These are phyloP conservation scores for Artemisia annua DNA, from an alignment of 129 eudicot genomes.

Conservation along the genomic window DNA sequence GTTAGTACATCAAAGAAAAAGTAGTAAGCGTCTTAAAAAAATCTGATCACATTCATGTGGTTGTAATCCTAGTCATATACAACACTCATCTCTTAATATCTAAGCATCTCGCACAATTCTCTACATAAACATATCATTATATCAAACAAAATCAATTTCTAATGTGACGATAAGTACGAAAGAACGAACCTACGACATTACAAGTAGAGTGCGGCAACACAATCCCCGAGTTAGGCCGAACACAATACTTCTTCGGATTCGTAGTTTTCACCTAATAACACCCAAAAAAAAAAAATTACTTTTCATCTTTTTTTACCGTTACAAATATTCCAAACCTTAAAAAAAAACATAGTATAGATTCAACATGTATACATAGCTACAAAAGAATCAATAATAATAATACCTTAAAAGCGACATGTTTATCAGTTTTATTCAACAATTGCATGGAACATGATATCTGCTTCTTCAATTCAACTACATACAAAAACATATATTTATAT, in stretches of 20 bases:
- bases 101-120: too few relatives aligned
- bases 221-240: constrained; percentile 53
- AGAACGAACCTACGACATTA: constrained; percentile 51
- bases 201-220: constrained; percentile 66
- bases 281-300: too few relatives aligned
- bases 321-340: background rate
- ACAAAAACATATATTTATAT: background rate
- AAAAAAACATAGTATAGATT: too few relatives aligned
- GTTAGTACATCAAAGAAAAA: too few relatives aligned
- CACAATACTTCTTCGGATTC: constrained; percentile 52
- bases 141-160: too few relatives aligned
- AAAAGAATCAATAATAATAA: background rate
- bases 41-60: background rate
- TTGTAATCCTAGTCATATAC: too few relatives aligned
- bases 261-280: constrained; percentile 45
- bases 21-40: background rate
- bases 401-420: constrained; percentile 59
- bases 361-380: background rate
- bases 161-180: too few relatives aligned
- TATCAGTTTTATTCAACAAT: constrained; percentile 44
- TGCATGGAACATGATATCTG: constrained; percentile 51
- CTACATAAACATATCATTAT: too few relatives aligned
- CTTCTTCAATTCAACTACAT: constrained; percentile 50
- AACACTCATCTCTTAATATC: too few relatives aligned
- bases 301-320: too few relatives aligned